These are phyloP conservation scores for Colletotrichum falcatum DNA, from an alignment of 2,329 filamentous ascomycete species.

Conservation along the genomic window DNA sequence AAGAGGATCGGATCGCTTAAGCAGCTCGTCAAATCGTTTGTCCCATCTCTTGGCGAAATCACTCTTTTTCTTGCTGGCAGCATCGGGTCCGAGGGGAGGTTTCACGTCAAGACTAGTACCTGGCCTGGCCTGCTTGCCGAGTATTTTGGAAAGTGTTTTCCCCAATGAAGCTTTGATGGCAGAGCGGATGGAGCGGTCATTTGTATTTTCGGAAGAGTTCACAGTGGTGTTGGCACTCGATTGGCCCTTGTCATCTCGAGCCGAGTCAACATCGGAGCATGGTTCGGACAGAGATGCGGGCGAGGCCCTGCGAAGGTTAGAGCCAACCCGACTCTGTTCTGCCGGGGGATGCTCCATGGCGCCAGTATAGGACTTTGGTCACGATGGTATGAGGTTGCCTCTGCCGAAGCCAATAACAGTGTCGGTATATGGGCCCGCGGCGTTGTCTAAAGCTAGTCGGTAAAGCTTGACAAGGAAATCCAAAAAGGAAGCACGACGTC, in stretches of 20 bases:
- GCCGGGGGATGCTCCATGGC: not conserved
- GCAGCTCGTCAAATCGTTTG: not conserved
- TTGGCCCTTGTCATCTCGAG: not conserved
- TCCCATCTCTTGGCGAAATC: not conserved
- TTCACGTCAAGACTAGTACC: not conserved
- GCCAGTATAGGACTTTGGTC: not conserved
- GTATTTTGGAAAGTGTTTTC: not conserved
- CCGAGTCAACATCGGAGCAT: not conserved
- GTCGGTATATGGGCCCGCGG: not conserved
- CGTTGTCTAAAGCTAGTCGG: conserved; percentile 3
- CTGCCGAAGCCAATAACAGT: not conserved
- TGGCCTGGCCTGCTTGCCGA: not conserved
- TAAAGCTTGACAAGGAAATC: not conserved
- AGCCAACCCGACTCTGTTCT: not conserved
- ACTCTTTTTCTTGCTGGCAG: not conserved
- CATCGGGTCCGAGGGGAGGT: not conserved
- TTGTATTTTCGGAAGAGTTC: not conserved
- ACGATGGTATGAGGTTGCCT: not conserved
- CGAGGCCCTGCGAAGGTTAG: not conserved
- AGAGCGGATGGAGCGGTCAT: not conserved
- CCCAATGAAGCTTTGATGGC: not conserved
- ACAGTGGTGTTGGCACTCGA: not conserved
- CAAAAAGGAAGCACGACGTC: not conserved
- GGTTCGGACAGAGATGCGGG: not conserved
- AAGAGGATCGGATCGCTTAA: not conserved